Conservation (phyloP, 2,329 filamentous ascomycete species). For the Didymellaceae sp. region DNA sequence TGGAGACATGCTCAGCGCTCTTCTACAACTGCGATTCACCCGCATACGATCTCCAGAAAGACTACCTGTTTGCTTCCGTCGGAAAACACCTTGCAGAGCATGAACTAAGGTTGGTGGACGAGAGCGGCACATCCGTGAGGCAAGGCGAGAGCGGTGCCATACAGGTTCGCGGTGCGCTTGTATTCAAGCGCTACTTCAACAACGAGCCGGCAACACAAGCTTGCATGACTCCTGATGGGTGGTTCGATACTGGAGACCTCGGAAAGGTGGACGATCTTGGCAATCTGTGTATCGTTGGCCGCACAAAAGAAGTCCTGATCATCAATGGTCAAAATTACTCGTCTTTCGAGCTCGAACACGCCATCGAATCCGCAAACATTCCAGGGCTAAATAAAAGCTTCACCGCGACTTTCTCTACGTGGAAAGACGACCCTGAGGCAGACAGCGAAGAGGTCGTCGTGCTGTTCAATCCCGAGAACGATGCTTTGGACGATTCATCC, state of each 20-base stretch:
- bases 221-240: conserved; percentile 29
- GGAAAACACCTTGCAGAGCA: conserved; percentile 51
- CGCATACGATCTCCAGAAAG: conserved; percentile 43
- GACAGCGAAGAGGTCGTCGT: conserved; percentile 14
- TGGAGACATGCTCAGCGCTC: conserved; percentile 57
- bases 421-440: conserved; percentile 1
- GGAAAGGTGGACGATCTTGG: conserved; percentile 31
- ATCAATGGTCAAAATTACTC: conserved; percentile 39
- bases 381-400: conserved; percentile 14
- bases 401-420: conserved; percentile 9
- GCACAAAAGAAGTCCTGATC: conserved; percentile 34
- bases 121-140: conserved; percentile 15
- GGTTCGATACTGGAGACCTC: conserved; percentile 36
- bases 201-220: conserved; percentile 37
- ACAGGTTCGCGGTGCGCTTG: conserved; percentile 36
- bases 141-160: conserved; percentile 29
- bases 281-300: conserved; percentile 28
- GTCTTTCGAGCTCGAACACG: conserved; percentile 28
- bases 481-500: not conserved
- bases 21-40: conserved; percentile 56
- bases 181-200: conserved; percentile 51
- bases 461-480: conserved; percentile 7
- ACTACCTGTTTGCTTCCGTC: conserved; percentile 46
- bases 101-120: conserved; percentile 47
- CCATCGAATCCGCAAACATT: conserved; percentile 27